These are phyloP conservation scores for Juncus inflexus DNA, from an alignment of 176 grass and related monocot species.

Conservation along the genomic window DNA sequence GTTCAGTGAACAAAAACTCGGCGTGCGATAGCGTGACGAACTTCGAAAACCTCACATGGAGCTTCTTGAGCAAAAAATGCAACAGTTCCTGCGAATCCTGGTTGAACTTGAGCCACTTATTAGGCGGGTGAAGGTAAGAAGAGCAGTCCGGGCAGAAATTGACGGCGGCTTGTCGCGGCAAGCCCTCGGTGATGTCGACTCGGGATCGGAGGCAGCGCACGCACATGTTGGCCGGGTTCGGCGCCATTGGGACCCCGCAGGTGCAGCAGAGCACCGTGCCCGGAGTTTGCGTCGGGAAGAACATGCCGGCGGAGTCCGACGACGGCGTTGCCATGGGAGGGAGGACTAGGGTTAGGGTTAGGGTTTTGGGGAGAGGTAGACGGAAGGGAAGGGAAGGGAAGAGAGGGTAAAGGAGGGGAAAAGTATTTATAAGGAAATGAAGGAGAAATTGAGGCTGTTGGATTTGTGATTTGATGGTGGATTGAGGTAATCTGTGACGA, in stretches of 20 bases:
- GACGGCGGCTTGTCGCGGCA: slow-evolving; percentile 48
- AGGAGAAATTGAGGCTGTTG: slow-evolving; percentile 6
- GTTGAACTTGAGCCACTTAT: slow-evolving; percentile 49
- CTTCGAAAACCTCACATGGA: slow-evolving; percentile 53
- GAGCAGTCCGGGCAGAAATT: slow-evolving; percentile 61
- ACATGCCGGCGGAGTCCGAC: slow-evolving; percentile 62
- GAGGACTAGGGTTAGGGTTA: slow-evolving; percentile 36
- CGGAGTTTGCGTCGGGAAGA: slow-evolving; percentile 69
- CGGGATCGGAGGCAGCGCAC: slow-evolving; percentile 61
- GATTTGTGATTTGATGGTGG: slow-evolving; percentile 2
- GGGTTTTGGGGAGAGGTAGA: slow-evolving; percentile 23
- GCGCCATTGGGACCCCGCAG: slow-evolving; percentile 76
- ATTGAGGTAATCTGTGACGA: slow-evolving; percentile 15
- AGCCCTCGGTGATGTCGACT: slow-evolving; percentile 70
- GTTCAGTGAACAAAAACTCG: slow-evolving; percentile 93
- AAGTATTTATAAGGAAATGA: neutral
- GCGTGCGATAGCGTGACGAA: slow-evolving; percentile 66
- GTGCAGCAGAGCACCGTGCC: slow-evolving; percentile 92
- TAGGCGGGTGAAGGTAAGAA: slow-evolving; percentile 54
- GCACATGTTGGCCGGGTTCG: slow-evolving; percentile 95
- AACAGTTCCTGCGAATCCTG: slow-evolving; percentile 83
- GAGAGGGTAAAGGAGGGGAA: neutral
- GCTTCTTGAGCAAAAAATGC: slow-evolving; percentile 68
- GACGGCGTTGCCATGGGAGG: slow-evolving; percentile 34
- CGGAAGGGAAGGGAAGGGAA: neutral